These are phyloP conservation scores for Capsicum pubescens DNA, from an alignment of 257 asterid species.

Conservation along the genomic window DNA sequence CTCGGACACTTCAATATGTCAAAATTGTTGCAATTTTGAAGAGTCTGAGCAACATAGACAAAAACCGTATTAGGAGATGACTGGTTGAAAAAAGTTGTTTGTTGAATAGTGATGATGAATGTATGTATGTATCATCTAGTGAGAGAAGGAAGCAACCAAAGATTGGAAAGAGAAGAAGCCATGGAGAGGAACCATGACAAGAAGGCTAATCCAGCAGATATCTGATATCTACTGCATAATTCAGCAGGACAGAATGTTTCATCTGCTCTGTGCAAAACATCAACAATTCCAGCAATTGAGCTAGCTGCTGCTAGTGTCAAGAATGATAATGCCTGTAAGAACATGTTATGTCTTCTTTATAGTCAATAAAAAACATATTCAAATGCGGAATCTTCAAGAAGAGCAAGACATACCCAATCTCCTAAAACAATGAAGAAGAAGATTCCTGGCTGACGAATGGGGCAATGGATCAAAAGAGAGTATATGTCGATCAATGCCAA, in stretches of 20 bases:
- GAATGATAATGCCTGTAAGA: constrained; percentile 57
- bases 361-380: not conserved
- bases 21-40: too few species aligned
- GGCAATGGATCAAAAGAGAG: constrained; percentile 55
- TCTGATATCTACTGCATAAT: constrained; percentile 57
- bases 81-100: not conserved
- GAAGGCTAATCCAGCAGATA: constrained; percentile 67
- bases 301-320: constrained; percentile 75
- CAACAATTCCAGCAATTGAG: constrained; percentile 65
- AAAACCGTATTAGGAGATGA: not conserved
- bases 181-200: constrained; percentile 62
- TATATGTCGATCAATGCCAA: constrained; percentile 69
- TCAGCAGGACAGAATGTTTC: constrained; percentile 60
- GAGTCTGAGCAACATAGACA: too few species aligned
- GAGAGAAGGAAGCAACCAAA: constrained; percentile 66
- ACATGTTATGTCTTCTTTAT: not conserved
- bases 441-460: constrained; percentile 56
- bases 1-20: too few species aligned
- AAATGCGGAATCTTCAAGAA: not conserved
- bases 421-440: constrained; percentile 62
- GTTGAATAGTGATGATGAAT: not conserved
- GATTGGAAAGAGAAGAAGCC: constrained; percentile 65
- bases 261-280: constrained; percentile 62
- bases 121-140: constrained; percentile 16
- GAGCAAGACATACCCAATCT: constrained; percentile 63